These are phyloP conservation scores for Phytophthora aleatoria DNA, from an alignment of 352 stramenopile species.

Conservation along the genomic window DNA sequence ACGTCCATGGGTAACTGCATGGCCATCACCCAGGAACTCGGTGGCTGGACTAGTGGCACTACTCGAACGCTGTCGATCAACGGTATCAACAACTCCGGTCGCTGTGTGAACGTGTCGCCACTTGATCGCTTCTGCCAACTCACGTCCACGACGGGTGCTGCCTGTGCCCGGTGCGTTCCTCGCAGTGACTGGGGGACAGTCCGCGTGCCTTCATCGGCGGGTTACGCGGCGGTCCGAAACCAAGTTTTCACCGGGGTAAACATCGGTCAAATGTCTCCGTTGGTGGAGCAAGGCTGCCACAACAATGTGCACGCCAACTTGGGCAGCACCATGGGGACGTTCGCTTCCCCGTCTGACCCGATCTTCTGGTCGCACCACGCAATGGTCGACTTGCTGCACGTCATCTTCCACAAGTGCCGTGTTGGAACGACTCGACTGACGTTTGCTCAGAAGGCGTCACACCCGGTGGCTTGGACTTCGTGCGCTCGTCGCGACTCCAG, in stretches of 20 bases:
- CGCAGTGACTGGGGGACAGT: conserved; percentile 46
- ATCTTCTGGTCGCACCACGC: conserved; percentile 83
- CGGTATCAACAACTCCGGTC: conserved; percentile 43
- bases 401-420: conserved; percentile 74
- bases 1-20: conserved; percentile 54
- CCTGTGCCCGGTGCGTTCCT: conserved; percentile 56
- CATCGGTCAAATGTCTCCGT: conserved; percentile 62
- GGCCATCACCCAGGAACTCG: conserved; percentile 45
- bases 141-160: conserved; percentile 10
- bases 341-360: conserved; percentile 58
- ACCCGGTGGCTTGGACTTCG: conserved; percentile 52
- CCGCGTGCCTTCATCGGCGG: conserved; percentile 37
- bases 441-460: conserved; percentile 51
- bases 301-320: conserved; percentile 69
- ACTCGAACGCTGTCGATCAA: conserved; percentile 53
- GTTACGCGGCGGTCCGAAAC: conserved; percentile 52
- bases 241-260: conserved; percentile 54
- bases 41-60: conserved; percentile 33
- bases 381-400: conserved; percentile 67
- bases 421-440: conserved; percentile 49
- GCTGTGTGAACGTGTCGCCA: conserved; percentile 41
- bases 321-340: conserved; percentile 56
- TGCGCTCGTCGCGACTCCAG: conserved; percentile 46
- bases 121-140: conserved; percentile 68
- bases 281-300: conserved; percentile 58